These are phyloP conservation scores for Penicillium olsonii DNA, from an alignment of 2,329 filamentous ascomycete species.

Conservation along the genomic window DNA sequence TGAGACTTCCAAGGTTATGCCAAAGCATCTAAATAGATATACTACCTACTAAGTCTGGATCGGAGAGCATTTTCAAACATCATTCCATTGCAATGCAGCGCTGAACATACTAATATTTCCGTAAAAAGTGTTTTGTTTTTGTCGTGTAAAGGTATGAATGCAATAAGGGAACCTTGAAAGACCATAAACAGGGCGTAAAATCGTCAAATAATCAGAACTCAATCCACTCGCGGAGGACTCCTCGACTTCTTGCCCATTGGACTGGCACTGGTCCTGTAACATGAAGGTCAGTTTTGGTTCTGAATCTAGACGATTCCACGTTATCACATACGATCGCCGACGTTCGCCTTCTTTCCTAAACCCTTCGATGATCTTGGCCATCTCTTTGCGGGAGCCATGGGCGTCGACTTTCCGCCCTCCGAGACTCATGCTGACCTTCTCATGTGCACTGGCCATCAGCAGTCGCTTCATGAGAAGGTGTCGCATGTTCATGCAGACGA, in stretches of 20 bases:
- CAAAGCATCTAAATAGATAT: too few relatives aligned
- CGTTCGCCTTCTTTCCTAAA: conserved; percentile 85
- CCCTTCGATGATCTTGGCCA: conserved; percentile 83
- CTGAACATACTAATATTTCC: conserved; percentile 2
- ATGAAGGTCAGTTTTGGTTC: background rate
- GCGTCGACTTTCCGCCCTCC: conserved; percentile 82
- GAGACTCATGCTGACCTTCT: conserved; percentile 95
- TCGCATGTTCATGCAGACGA: conserved; percentile 92
- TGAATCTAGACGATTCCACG: background rate
- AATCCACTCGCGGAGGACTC: conserved; percentile 27
- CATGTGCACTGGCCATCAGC: conserved; percentile 72
- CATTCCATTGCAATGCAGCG: conserved; percentile 8
- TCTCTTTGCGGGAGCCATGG: conserved; percentile 78
- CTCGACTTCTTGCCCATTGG: conserved; percentile 28
- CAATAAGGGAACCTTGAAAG: conserved; percentile 1
- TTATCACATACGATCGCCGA: conserved; percentile 69
- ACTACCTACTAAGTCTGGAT: too few relatives aligned
- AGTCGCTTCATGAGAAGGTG: conserved; percentile 86
- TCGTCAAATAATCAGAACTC: conserved; percentile 12
- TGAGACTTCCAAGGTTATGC: too few relatives aligned
- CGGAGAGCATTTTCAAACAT: too few relatives aligned
- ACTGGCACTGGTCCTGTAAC: conserved; percentile 19
- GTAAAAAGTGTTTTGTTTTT: background rate
- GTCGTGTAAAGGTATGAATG: conserved; percentile 5
- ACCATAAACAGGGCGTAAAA: conserved; percentile 15